These are phyloP conservation scores for Rosellinia necatrix DNA, from an alignment of 2,329 filamentous ascomycete genomes.

Conservation along the genomic window DNA sequence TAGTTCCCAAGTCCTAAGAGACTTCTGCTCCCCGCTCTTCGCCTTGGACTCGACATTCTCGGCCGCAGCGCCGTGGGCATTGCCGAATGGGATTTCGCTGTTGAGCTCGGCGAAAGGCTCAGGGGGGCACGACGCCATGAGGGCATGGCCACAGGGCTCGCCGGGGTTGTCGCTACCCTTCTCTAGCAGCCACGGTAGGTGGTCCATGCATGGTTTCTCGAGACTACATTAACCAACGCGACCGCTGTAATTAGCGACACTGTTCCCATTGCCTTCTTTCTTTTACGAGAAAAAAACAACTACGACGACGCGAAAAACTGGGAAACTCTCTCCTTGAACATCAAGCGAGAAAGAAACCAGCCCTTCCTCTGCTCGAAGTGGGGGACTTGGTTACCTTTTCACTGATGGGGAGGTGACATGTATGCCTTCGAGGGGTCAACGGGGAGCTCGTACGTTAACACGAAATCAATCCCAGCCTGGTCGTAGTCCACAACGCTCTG, in stretches of 20 bases:
- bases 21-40: slow-evolving; percentile 34
- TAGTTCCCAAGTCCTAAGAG: slow-evolving; percentile 79
- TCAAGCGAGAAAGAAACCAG: slow-evolving; percentile 32
- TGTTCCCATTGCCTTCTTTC: slow-evolving; percentile 32
- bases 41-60: slow-evolving; percentile 51
- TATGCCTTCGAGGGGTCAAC: slow-evolving; percentile 64
- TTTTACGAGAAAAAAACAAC: slow-evolving; percentile 9
- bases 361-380: slow-evolving; percentile 30
- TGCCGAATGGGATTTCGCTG: no score
- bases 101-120: slow-evolving; percentile 59
- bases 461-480: slow-evolving; percentile 86
- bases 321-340: slow-evolving; percentile 30
- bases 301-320: slow-evolving; percentile 16
- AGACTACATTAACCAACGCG: slow-evolving; percentile 63
- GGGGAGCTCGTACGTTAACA: slow-evolving; percentile 77
- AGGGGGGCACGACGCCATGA: slow-evolving; percentile 92
- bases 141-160: slow-evolving; percentile 81
- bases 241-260: slow-evolving; percentile 51
- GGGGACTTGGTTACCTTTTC: slow-evolving; percentile 39
- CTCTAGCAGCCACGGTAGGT: slow-evolving; percentile 79
- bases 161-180: slow-evolving; percentile 62
- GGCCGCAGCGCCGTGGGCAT: no score
- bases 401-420: slow-evolving; percentile 66
- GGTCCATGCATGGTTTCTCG: slow-evolving; percentile 91
- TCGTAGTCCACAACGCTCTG: slow-evolving; percentile 69